Evolutionary conservation across 2,329 filamentous ascomycete genomes (phyloP).

Genomic region (Diplodia intermedia): DNA sequence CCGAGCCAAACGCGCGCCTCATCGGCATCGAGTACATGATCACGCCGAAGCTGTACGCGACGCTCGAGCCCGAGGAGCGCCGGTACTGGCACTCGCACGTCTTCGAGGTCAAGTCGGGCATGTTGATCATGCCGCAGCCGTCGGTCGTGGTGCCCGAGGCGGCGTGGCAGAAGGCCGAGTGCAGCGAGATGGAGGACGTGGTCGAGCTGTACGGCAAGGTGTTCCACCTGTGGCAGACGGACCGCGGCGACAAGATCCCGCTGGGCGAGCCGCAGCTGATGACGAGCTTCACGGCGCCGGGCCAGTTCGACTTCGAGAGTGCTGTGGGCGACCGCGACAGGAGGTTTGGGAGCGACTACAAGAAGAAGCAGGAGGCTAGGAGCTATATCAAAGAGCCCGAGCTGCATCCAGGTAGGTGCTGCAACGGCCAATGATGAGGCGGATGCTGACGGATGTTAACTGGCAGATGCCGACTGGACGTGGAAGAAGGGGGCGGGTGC

Average conservation of each 20-base stretch:
- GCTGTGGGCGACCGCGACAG: conserved; percentile 59
- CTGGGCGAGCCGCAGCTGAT: conserved; percentile 68
- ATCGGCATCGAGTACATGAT: conserved; percentile 86
- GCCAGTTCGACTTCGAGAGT: conserved; percentile 57
- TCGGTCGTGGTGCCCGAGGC: conserved; percentile 58
- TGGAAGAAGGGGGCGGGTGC: conserved; percentile 24
- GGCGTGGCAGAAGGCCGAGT: conserved; percentile 79
- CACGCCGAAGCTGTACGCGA: conserved; percentile 70
- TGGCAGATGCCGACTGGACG: conserved; percentile 30
- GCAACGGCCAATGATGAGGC: neutral
- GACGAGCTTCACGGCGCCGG: conserved; percentile 63
- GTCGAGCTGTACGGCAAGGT: conserved; percentile 80
- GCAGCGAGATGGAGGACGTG: conserved; percentile 79
- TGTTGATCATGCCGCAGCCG: conserved; percentile 78
- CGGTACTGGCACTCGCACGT: conserved; percentile 80
- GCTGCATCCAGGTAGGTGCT: conserved; percentile 45
- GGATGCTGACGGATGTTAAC: conserved; percentile 3
- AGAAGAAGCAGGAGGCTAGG: conserved; percentile 61
- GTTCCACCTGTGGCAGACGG: conserved; percentile 86
- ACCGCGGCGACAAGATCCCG: conserved; percentile 71
- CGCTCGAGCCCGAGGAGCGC: conserved; percentile 70
- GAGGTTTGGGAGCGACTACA: conserved; percentile 60
- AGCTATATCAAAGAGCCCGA: conserved; percentile 59
- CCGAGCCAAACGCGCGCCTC: conserved; percentile 70
- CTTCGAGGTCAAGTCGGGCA: conserved; percentile 78